Percentiles rank a stretch among this genome's conserved stretches.
These are phyloP conservation scores for Pecoramyces ruminantium DNA, from an alignment of 192 early-diverging fungal genomes.

Conservation along the genomic window DNA sequence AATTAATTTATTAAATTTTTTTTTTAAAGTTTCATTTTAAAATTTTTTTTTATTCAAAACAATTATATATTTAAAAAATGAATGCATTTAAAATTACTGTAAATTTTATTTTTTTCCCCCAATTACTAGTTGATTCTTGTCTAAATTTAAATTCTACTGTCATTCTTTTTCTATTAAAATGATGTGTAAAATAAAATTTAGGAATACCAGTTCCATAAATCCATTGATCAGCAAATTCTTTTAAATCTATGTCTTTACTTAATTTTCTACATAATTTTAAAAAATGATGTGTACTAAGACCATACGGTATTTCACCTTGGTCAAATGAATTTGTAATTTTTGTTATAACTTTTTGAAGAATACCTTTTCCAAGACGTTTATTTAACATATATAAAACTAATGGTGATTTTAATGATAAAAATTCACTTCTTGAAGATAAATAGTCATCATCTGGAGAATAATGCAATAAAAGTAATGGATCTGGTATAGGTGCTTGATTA, in stretches of 20 bases:
- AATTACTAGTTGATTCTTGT: constrained; percentile 36
- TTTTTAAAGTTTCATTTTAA: no score
- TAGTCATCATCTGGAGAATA: constrained; percentile 26
- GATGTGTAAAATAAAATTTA: constrained; percentile 58
- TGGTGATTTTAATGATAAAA: constrained; percentile 68
- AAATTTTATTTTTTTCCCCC: constrained; percentile 24
- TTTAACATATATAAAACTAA: constrained; percentile 88
- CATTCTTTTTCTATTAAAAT: constrained; percentile 93
- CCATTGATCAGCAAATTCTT: constrained; percentile 84
- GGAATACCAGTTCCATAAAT: constrained; percentile 82
- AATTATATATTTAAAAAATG: no score
- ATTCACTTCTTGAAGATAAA: constrained; percentile 29
- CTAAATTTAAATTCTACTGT: constrained; percentile 75
- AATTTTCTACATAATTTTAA: constrained; percentile 69
- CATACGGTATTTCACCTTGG: constrained; percentile 13
- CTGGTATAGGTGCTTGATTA: constrained; percentile 3
- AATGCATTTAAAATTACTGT: no score
- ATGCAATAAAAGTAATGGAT: constrained; percentile 14
- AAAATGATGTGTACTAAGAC: constrained; percentile 52
- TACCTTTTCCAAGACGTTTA: constrained; percentile 61
- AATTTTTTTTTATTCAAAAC: no score
- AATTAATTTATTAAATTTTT: no score
- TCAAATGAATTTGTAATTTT: constrained; percentile 42
- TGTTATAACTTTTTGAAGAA: constrained; percentile 53
- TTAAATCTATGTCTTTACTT: constrained; percentile 55